Evolutionary conservation across 306 rosid genomes (phyloP).

Genomic region (Sphenostylis stenocarpa): DNA sequence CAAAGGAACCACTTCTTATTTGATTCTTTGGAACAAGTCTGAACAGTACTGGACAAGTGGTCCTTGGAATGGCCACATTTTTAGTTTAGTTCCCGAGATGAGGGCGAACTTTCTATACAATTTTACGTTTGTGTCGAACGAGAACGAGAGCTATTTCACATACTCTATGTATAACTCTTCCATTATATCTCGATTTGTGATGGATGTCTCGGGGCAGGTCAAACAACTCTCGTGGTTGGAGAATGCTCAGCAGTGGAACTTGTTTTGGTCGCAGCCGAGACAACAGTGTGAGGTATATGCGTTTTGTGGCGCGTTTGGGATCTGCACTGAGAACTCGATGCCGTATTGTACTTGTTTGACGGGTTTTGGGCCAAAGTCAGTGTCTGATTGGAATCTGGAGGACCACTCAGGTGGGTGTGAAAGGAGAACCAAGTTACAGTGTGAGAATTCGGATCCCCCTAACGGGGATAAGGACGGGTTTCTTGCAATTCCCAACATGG

Average conservation of each 20-base stretch:
- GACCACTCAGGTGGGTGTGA: conserved; percentile 58
- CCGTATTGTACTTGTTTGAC: conserved; percentile 52
- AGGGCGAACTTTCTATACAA: conserved; percentile 45
- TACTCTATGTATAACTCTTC: conserved; percentile 31
- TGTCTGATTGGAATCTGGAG: conserved; percentile 41
- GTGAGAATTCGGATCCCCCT: conserved; percentile 3
- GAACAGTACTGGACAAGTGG: conserved; percentile 47
- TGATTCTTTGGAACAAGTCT: conserved; percentile 45
- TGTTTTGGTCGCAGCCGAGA: conserved; percentile 57
- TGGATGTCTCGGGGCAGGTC: conserved; percentile 49
- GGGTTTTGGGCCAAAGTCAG: conserved; percentile 45
- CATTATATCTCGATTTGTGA: conserved; percentile 18
- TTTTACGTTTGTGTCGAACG: conserved; percentile 39
- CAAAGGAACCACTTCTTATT: conserved; percentile 28
- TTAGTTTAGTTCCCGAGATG: conserved; percentile 57
- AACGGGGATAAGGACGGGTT: conserved; percentile 36
- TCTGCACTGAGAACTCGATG: conserved; percentile 39
- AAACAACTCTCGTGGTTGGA: conserved; percentile 41
- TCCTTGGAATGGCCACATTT: conserved; percentile 45
- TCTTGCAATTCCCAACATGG: conserved; percentile 6
- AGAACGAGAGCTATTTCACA: conserved; percentile 56
- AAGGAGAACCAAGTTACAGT: conserved; percentile 44
- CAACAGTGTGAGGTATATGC: conserved; percentile 50
- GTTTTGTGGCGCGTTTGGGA: conserved; percentile 56
- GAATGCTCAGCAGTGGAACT: conserved; percentile 38